Evolutionary conservation across 2,329 filamentous ascomycete genomes (phyloP).

Genomic region (Neofusicoccum parvum): DNA sequence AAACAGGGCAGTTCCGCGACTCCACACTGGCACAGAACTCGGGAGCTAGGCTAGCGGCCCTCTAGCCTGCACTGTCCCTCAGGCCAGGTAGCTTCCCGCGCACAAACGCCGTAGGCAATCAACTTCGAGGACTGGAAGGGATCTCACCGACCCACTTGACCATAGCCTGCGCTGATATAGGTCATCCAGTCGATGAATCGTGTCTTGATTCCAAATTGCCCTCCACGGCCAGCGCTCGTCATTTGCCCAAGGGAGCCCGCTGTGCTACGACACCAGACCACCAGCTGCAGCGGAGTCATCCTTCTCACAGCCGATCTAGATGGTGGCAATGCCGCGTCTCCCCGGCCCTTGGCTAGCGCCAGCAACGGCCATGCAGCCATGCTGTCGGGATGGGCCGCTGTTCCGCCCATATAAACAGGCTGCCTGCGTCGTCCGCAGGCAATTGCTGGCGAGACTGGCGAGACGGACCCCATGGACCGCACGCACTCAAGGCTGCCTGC

Average conservation of each 20-base stretch:
- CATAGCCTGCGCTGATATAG: constrained; percentile 17
- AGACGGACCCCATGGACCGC: too few relatives aligned
- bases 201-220: constrained; percentile 17
- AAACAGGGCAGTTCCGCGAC: neutral
- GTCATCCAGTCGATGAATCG: constrained; percentile 2
- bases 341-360: neutral
- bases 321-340: neutral
- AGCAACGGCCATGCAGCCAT: neutral
- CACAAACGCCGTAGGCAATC: constrained; percentile 6
- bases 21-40: constrained; percentile 8
- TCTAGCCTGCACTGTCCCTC: constrained; percentile 9
- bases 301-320: neutral
- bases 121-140: neutral
- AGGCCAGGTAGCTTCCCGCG: constrained; percentile 5
- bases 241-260: neutral
- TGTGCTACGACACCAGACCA: neutral
- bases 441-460: too few relatives aligned
- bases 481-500: too few relatives aligned
- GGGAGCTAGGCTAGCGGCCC: constrained; percentile 7
- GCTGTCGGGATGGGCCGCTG: neutral
- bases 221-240: neutral
- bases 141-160: neutral
- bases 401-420: too few relatives aligned
- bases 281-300: neutral
- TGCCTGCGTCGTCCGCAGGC: too few relatives aligned